A percentile compares a stretch with the other conserved stretches of the same genome.
Evolutionary conservation across 768 basidiomycete species (phyloP).

Genomic region (Collybia nuda): DNA sequence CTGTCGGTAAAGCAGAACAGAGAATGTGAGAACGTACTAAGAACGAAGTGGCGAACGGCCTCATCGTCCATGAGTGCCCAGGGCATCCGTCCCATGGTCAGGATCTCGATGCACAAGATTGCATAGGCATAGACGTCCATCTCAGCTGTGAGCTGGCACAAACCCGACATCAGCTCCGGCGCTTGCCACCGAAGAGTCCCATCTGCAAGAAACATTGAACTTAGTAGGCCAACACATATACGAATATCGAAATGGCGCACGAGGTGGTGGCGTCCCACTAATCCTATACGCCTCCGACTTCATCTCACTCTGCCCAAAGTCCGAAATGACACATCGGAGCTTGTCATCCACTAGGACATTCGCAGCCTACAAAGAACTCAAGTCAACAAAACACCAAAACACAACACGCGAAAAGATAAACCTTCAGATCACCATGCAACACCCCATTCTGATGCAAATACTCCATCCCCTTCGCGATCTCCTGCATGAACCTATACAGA

Average conservation of each 20-base stretch:
- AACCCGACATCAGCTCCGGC: constrained; percentile 61
- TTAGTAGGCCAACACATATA: not conserved
- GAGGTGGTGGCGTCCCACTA: constrained; percentile 46
- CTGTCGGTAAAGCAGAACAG: no score
- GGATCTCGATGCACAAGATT: constrained; percentile 62
- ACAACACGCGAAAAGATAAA: constrained; percentile 21
- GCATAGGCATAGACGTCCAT: constrained; percentile 73
- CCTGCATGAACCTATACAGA: constrained; percentile 60
- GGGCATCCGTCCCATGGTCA: constrained; percentile 61
- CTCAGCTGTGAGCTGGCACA: constrained; percentile 40
- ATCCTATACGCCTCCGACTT: constrained; percentile 68
- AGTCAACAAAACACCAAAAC: not conserved
- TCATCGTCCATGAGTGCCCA: constrained; percentile 54
- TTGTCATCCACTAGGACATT: constrained; percentile 77
- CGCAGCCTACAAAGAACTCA: constrained; percentile 42
- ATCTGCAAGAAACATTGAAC: constrained; percentile 27
- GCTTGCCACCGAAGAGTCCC: constrained; percentile 74
- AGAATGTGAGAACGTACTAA: constrained; percentile 22
- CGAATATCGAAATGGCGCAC: constrained; percentile 30
- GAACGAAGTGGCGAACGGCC: constrained; percentile 48
- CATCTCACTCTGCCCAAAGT: constrained; percentile 84
- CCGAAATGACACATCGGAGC: constrained; percentile 69
- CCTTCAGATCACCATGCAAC: constrained; percentile 83
- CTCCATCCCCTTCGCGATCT: constrained; percentile 80
- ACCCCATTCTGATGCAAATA: constrained; percentile 72